Base-by-base conservation (phyloP, 331 rosid genomes). In the Cydonia oblonga region DNA sequence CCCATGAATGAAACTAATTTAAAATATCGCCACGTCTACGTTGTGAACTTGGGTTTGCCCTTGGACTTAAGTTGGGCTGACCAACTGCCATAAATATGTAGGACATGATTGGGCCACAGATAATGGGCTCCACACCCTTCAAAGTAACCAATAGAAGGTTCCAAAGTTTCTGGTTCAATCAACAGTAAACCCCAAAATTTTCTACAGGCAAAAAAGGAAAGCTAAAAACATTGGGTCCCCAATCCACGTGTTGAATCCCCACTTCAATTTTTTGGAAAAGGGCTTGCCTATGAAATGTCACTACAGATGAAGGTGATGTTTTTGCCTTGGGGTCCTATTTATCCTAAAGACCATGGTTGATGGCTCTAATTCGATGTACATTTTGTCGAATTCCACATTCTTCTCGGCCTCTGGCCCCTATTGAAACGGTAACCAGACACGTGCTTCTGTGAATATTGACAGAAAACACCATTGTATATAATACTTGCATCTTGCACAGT, bases 371-470 rank as follows among this genome's bases (percentile, higher is more conserved):
- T 26, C 28, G 68, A 71, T 66, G 33, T 25, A 12, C 16, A n/a
- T 28, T 18, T 18, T 6, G 19, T 51, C 4, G 11, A 38, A 24
- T 12, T 57, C 16, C 56, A 18, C 56, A 18, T 51, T 10, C 30
- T n/a, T 24, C 10, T 60, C 5, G 3, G 7, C 16, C 28, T 49
- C 12, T 29, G 22, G 16, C 38, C 30, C 24, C 78, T 35, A 81
- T 69, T 68, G 32, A 38, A 79, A 73, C 25, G 9, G 44, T 32
- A 78, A 68, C 87, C 88, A 65, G 77, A 80, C 84, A 84, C 83
- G 86, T 79, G 90, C 78, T 82, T 75, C 71, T 22, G 56, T 32
- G 49, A 79, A 76, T 80, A 44, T 22, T 18, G 32, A 71, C 9
- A 2, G 6, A 9, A 18, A 3, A 70, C 19, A 20, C 24, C 13